Evolutionary conservation across 495 filamentous ascomycete genomes (phyloP).

Genomic region (Poronia punctata): DNA sequence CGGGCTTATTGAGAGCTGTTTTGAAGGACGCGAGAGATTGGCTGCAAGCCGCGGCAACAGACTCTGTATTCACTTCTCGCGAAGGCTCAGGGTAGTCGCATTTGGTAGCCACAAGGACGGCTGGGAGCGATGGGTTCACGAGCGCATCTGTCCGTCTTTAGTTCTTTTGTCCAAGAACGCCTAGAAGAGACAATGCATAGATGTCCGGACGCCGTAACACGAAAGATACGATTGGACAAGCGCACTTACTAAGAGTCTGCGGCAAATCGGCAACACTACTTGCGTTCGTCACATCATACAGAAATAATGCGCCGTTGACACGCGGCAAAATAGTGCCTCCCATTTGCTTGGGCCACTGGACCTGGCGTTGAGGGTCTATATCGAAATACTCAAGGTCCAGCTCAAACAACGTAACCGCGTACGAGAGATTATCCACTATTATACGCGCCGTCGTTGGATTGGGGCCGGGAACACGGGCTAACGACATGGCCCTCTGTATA

Average conservation of each 20-base stretch:
- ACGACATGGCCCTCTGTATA: constrained; percentile 69
- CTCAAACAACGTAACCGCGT: constrained; percentile 77
- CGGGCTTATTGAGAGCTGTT: constrained; percentile 61
- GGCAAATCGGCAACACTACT: constrained; percentile 61
- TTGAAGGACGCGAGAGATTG: constrained; percentile 63
- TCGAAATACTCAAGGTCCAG: constrained; percentile 61
- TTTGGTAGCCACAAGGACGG: constrained; percentile 75
- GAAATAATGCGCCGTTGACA: constrained; percentile 74
- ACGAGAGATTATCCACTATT: constrained; percentile 66
- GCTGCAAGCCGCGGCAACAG: constrained; percentile 52
- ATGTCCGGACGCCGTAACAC: neutral
- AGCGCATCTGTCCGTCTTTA: constrained; percentile 53
- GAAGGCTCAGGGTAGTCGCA: constrained; percentile 61
- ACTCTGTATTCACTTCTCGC: constrained; percentile 53
- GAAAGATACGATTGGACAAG: constrained; percentile 1
- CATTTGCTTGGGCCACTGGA: constrained; percentile 74
- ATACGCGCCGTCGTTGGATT: constrained; percentile 61
- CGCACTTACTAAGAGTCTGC: constrained; percentile 68
- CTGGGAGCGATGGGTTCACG: constrained; percentile 58
- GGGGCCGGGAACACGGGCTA: constrained; percentile 47
- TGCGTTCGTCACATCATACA: constrained; percentile 78
- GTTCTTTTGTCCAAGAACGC: constrained; percentile 2
- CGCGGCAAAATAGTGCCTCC: constrained; percentile 58
- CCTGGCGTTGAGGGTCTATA: constrained; percentile 51
- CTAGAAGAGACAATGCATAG: neutral